Evolutionary conservation across 1,284 basidiomycete genomes (phyloP).

Genomic region (Ceratobasidium sp.): DNA sequence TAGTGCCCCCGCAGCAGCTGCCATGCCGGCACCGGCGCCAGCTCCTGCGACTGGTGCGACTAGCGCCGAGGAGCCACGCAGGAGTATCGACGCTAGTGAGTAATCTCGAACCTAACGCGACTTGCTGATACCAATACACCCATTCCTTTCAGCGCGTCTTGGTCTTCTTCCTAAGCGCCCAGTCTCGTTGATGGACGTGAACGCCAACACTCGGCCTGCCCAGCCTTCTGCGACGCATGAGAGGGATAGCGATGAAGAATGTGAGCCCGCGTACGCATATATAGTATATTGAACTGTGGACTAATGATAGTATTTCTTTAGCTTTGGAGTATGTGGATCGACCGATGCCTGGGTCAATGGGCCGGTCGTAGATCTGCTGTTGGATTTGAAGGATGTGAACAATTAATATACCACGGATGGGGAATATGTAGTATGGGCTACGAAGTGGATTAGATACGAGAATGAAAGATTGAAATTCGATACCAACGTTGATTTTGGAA

Average conservation of each 20-base stretch:
- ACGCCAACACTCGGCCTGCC: slow-evolving; percentile 25
- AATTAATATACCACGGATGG: neutral
- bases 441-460: no score
- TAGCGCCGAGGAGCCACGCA: slow-evolving; percentile 16
- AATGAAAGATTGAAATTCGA: no score
- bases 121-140: neutral
- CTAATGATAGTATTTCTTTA: neutral
- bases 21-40: neutral
- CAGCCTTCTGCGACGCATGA: neutral
- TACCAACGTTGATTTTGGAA: no score
- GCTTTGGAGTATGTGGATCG: slow-evolving; percentile 41
- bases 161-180: slow-evolving; percentile 41
- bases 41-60: slow-evolving; percentile 10
- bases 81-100: slow-evolving; percentile 35
- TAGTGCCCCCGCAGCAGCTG: neutral
- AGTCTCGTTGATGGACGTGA: slow-evolving; percentile 23
- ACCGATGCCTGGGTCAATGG: slow-evolving; percentile 35
- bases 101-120: neutral
- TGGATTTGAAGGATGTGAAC: no score
- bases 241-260: slow-evolving; percentile 33
- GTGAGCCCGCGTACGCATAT: neutral
- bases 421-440: neutral
- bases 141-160: slow-evolving; percentile 21
- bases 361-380: neutral
- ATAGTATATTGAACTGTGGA: no score